Evolutionary conservation across 345 rosid species (phyloP), one percentile per base, ranked within the genome.

Genomic region (Corchorus olitorius): DNA sequence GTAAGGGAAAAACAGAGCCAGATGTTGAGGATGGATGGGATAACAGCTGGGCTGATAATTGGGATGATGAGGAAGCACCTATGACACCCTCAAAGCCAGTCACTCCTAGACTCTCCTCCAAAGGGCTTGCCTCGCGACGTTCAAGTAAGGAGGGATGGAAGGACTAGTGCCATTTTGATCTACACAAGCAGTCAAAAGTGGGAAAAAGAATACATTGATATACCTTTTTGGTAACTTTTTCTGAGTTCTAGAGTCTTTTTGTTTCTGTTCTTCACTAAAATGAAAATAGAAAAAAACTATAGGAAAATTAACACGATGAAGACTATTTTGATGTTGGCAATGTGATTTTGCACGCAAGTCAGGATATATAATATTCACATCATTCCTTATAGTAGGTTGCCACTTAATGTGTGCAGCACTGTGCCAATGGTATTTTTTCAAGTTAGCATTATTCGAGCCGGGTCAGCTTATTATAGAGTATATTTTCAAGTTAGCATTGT

Each of bases 101-200:
- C 43, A 93, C 95, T 17, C 93, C 97, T 4, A 86, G 86, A 81
- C 76, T 92, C 41, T 92, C 97, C 0, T 82, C 92, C 7, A 90
- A 87, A 85, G 97, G 94, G 66, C 91, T 91, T 43, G 92, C 95
- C 33, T 77, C 98, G 0, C 84, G 98, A 19, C 86, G 93, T 54
- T 85, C 85, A 79, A 84, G 55, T 80, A 93, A 93, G 84, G 97
- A 93, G n/a, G 97, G 85, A 20, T 90, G 98, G 97, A 93, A 92
- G 81, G 97, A 89, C 77, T 90, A 92, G 76, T 27, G 16, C 13
- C 27, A n/a, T 34, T 52, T 60, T 27, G 39, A 34, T 50, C 33
- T 34, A 17, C 46, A 17, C 6, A 50, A 9, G 60, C 60, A 50
- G 17, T 43, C 27, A 16, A 16, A 50, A 16, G 4, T 9, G 11